These are phyloP conservation scores for Fraxinus velutina DNA, from an alignment of 305 asterid genomes.

Conservation along the genomic window DNA sequence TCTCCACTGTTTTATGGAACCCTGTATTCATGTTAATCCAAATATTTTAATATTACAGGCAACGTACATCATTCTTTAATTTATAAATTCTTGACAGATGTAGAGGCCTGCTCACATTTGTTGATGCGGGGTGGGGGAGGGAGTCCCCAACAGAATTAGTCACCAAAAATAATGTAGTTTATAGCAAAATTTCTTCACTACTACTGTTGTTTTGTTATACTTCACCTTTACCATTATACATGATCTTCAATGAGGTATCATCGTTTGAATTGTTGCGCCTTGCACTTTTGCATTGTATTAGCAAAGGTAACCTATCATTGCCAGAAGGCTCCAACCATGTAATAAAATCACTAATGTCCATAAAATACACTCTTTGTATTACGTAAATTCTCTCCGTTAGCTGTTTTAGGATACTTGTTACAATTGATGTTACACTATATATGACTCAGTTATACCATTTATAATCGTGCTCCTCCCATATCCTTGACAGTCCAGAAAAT, in stretches of 20 bases:
- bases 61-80: neutral
- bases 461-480: neutral
- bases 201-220: neutral
- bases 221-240: neutral
- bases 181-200: neutral
- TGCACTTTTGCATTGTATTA: neutral
- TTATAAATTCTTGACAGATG: neutral
- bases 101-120: neutral
- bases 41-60: neutral
- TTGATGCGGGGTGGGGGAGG: neutral
- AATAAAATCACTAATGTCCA: neutral
- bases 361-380: neutral
- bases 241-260: neutral
- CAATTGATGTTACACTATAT: neutral
- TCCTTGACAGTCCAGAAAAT: conserved; percentile 67
- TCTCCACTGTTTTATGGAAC: neutral
- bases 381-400: neutral
- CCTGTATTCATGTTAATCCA: neutral
- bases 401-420: neutral
- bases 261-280: neutral
- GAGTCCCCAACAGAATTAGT: neutral
- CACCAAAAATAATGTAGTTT: neutral
- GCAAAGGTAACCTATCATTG: neutral
- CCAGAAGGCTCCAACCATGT: neutral
- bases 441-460: neutral